These are phyloP conservation scores for Gossypium davidsonii DNA, from an alignment of 441 rosid genomes.

Conservation along the genomic window DNA sequence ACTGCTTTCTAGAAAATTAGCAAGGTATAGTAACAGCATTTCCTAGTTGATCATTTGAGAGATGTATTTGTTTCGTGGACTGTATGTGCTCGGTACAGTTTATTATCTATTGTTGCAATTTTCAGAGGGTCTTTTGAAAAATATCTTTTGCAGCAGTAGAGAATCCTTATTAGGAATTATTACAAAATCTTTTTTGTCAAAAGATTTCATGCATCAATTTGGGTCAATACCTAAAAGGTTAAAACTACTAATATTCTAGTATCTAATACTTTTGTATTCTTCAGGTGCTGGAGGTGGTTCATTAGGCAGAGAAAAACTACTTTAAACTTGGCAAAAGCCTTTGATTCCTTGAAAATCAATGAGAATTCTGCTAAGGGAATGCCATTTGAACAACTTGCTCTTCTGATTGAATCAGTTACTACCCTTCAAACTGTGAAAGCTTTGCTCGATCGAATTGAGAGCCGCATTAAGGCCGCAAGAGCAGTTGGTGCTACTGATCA, in stretches of 20 bases:
- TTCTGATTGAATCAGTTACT: constrained; percentile 52
- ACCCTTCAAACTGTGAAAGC: constrained; percentile 57
- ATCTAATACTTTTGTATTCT: constrained; percentile 12
- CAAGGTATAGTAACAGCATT: constrained; percentile 37
- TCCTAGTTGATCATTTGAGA: background rate
- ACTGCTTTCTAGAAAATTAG: constrained; percentile 66
- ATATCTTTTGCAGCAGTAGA: background rate
- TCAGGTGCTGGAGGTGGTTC: constrained; percentile 88
- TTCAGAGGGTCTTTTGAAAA: background rate
- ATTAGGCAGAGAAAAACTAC: constrained; percentile 62
- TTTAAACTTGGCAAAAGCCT: constrained; percentile 59
- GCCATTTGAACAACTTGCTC: constrained; percentile 88
- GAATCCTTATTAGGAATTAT: background rate
- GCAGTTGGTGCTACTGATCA: constrained; percentile 23
- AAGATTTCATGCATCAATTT: background rate
- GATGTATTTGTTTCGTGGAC: background rate
- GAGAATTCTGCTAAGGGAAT: constrained; percentile 39
- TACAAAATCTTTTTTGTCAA: background rate
- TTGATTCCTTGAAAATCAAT: constrained; percentile 55
- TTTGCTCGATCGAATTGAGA: constrained; percentile 74
- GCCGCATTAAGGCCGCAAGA: constrained; percentile 51
- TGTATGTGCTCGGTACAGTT: background rate
- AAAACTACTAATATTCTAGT: constrained; percentile 18
- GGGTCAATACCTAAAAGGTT: constrained; percentile 7
- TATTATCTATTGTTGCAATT: background rate